These are phyloP conservation scores for Fusarium oligoseptatum DNA, from an alignment of 2,329 filamentous ascomycete genomes.

Conservation along the genomic window DNA sequence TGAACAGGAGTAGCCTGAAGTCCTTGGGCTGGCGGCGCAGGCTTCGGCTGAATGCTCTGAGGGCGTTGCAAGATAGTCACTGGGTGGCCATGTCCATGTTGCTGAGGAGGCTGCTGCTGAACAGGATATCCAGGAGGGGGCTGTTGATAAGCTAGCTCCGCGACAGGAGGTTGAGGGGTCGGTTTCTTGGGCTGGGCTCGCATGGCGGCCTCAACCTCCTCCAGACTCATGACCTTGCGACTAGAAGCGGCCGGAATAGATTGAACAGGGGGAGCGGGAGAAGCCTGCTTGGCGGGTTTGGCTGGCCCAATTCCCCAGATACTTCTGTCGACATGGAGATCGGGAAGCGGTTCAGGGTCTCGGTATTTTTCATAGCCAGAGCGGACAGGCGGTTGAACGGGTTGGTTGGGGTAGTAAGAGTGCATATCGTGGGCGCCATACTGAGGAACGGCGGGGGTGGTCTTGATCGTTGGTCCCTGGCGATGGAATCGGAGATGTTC, in stretches of 20 bases:
- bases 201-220: slow-evolving; percentile 97
- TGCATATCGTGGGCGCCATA: slow-evolving; percentile 55
- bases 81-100: slow-evolving; percentile 60
- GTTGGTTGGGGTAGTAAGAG: slow-evolving; percentile 40
- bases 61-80: slow-evolving; percentile 70
- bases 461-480: slow-evolving; percentile 71
- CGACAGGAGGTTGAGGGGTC: slow-evolving; percentile 49
- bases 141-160: slow-evolving; percentile 49
- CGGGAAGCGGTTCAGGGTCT: slow-evolving; percentile 85
- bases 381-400: slow-evolving; percentile 70
- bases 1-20: slow-evolving; percentile 46
- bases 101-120: slow-evolving; percentile 51
- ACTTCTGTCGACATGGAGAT: slow-evolving; percentile 91
- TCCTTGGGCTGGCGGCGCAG: slow-evolving; percentile 54
- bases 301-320: slow-evolving; percentile 85
- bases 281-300: slow-evolving; percentile 55
- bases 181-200: slow-evolving; percentile 74
- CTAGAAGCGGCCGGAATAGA: slow-evolving; percentile 49
- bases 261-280: slow-evolving; percentile 46
- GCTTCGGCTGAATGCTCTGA: slow-evolving; percentile 57
- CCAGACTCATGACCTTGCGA: slow-evolving; percentile 92
- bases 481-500: slow-evolving; percentile 88
- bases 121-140: slow-evolving; percentile 41
- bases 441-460: slow-evolving; percentile 51
- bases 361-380: slow-evolving; percentile 94